Conservation (phyloP, 345 rosid genomes). For the Atalantia buxifolia region DNA sequence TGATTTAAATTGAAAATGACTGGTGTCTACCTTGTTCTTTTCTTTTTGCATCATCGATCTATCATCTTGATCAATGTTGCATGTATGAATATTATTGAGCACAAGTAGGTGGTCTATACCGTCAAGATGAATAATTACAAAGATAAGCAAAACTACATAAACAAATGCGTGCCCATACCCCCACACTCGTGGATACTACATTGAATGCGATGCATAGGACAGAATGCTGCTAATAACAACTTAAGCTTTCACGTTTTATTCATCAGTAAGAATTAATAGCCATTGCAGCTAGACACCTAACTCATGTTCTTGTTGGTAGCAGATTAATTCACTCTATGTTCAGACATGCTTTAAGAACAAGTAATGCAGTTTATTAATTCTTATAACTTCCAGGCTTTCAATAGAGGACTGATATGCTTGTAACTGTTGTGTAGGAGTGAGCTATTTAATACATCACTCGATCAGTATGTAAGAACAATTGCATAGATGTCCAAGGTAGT, state of each 20-base stretch:
- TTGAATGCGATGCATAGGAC: neutral
- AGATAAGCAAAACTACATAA: neutral
- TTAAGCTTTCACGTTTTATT: too few relatives aligned
- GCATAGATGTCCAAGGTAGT: constrained; percentile 30
- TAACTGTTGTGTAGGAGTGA: constrained; percentile 53
- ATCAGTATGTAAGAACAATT: constrained; percentile 80
- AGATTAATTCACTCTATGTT: neutral
- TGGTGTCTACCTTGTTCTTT: neutral
- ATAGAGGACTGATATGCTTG: neutral
- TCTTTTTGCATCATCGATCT: neutral
- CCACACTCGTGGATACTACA: neutral
- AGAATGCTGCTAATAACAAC: neutral
- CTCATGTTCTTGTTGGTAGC: neutral
- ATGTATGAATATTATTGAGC: neutral
- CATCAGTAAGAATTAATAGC: neutral
- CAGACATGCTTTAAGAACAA: neutral
- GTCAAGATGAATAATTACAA: neutral
- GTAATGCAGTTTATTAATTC: neutral
- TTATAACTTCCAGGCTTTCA: neutral
- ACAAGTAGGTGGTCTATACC: neutral
- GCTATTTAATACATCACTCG: constrained; percentile 64
- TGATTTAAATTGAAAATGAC: neutral
- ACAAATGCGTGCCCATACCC: neutral
- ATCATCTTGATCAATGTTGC: neutral
- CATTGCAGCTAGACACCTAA: neutral